phyloP scores from a whole-genome alignment of 345 rosid genomes.

The Carallia pectinifolia region DNA sequence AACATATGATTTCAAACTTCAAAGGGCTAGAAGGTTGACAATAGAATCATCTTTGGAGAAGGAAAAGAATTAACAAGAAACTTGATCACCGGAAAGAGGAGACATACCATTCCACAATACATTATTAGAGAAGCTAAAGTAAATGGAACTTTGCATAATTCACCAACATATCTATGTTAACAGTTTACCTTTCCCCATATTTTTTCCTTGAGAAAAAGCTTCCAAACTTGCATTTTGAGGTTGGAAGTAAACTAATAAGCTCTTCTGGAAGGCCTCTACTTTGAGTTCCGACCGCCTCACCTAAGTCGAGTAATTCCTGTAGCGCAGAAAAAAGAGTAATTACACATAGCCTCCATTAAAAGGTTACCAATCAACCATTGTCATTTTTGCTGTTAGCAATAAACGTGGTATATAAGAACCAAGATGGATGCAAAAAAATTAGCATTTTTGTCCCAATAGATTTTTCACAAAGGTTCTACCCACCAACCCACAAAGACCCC shows the following conservation, averaged over 20 bases:
- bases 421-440: not conserved
- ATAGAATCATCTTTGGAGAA: no score
- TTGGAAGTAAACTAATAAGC: constrained; percentile 58
- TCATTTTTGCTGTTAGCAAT: not conserved
- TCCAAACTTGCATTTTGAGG: constrained; percentile 57
- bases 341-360: not conserved
- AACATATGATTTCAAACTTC: no score
- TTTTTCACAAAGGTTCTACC: not conserved
- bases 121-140: not conserved
- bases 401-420: not conserved
- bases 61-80: no score
- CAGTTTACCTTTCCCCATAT: constrained; percentile 51
- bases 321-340: constrained; percentile 5
- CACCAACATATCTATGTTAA: constrained; percentile 6
- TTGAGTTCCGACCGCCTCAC: constrained; percentile 67
- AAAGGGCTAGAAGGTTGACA: no score
- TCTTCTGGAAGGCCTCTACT: constrained; percentile 61
- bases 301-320: constrained; percentile 69
- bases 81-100: no score
- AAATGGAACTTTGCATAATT: not conserved
- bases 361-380: not conserved
- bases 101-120: no score
- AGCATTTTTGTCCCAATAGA: not conserved
- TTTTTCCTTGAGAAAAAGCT: constrained; percentile 53
- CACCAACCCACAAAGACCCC: not conserved